A percentile compares a stretch with the other conserved stretches of the same genome.
phyloP scores from a whole-genome alignment of 1,284 basidiomycete species.

The Moesziomyces globuligerus region DNA sequence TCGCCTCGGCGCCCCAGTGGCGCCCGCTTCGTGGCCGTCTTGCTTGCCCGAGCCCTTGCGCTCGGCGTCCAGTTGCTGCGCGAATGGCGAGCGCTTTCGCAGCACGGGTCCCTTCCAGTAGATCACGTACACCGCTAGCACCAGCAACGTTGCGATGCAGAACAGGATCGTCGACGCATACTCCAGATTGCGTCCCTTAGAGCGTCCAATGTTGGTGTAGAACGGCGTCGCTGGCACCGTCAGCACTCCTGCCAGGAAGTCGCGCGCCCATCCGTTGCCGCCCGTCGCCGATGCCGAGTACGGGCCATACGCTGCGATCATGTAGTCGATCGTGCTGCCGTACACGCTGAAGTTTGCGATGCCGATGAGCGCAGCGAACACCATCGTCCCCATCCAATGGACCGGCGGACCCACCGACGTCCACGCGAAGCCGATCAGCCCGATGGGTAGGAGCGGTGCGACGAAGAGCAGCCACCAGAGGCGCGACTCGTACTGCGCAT shows the following conservation, averaged over 20 bases:
- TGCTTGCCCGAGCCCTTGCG: slow-evolving; percentile 11
- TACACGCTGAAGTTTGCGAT: slow-evolving; percentile 67
- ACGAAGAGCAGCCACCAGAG: slow-evolving; percentile 68
- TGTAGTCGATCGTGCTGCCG: slow-evolving; percentile 68
- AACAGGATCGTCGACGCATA: slow-evolving; percentile 69
- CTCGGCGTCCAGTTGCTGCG: slow-evolving; percentile 29
- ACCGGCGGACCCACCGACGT: slow-evolving; percentile 68
- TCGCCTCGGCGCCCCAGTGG: slow-evolving; percentile 26
- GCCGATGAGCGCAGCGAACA: slow-evolving; percentile 67
- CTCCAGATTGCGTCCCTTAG: slow-evolving; percentile 60
- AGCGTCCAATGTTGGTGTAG: slow-evolving; percentile 65
- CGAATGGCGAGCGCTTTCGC: slow-evolving; percentile 43
- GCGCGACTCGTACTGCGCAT: slow-evolving; percentile 66
- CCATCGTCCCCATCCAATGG: slow-evolving; percentile 70
- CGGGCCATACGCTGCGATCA: slow-evolving; percentile 68
- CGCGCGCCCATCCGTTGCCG: slow-evolving; percentile 64
- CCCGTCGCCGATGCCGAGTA: slow-evolving; percentile 69
- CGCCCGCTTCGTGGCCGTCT: slow-evolving; percentile 20
- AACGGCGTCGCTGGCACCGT: slow-evolving; percentile 69
- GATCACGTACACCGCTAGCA: slow-evolving; percentile 69
- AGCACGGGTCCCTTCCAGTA: slow-evolving; percentile 67
- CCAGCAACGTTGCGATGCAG: slow-evolving; percentile 67
- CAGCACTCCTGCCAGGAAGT: slow-evolving; percentile 68
- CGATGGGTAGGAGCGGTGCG: slow-evolving; percentile 68
- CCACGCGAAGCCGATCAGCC: slow-evolving; percentile 69